phyloP scores from a whole-genome alignment of 1,284 basidiomycete species.

The Fomes fomentarius region DNA sequence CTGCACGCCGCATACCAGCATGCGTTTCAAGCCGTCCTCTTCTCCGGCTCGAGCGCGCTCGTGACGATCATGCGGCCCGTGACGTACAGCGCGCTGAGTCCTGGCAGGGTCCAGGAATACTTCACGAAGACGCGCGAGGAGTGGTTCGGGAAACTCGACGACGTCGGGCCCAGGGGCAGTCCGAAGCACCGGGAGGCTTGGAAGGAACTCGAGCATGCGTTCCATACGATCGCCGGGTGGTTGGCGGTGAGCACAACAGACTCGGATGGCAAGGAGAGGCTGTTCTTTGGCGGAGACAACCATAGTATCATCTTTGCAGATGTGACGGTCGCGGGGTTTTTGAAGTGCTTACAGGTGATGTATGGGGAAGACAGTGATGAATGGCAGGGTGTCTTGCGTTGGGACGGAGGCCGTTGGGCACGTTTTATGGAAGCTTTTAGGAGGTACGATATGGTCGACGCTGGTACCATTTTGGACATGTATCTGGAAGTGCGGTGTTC shows the following conservation, averaged over 20 bases:
- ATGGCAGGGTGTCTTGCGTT: conserved; percentile 20
- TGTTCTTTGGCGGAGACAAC: conserved; percentile 15
- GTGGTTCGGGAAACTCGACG: conserved; percentile 20
- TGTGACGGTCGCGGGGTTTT: conserved; percentile 13
- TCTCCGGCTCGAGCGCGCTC: not conserved
- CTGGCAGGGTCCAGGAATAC: conserved; percentile 16
- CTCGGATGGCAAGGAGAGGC: conserved; percentile 6
- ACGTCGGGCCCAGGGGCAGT: conserved; percentile 13
- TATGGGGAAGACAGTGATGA: conserved; percentile 19
- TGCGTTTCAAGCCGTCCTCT: conserved; percentile 7
- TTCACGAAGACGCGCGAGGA: conserved; percentile 22
- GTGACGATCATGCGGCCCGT: conserved; percentile 8
- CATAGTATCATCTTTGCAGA: conserved; percentile 23
- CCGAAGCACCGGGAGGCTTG: conserved; percentile 7
- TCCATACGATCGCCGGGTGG: conserved; percentile 13
- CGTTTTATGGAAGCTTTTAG: conserved; percentile 14
- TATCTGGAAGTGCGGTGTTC: not conserved
- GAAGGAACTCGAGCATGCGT: conserved; percentile 11
- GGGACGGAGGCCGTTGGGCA: conserved; percentile 24
- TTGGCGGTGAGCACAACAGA: too few relatives aligned
- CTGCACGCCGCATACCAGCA: conserved; percentile 17
- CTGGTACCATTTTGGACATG: too few relatives aligned
- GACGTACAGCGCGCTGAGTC: conserved; percentile 7
- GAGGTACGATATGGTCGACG: not conserved
- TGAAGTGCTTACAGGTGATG: conserved; percentile 18